Base-by-base conservation (phyloP, 1,284 basidiomycete genomes). In the Ceratobasidium theobromae region DNA sequence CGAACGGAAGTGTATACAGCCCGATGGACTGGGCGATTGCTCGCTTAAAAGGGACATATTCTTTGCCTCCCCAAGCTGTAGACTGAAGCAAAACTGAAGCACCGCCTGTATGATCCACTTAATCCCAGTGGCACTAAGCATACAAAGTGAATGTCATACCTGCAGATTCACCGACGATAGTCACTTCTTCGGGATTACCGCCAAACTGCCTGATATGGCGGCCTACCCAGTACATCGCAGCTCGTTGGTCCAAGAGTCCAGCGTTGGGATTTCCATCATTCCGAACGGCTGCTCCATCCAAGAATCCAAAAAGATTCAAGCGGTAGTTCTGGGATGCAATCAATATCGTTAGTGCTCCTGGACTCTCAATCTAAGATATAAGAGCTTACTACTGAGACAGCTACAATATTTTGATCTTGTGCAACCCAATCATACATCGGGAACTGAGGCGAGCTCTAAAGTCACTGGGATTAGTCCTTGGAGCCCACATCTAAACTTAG, bases 181-280 rank as follows among this genome's bases (percentile, higher is more conserved):
- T 45, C 6, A 64, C 60, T 16, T 74, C 72, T 52, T 67, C 46
- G n/a, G 65, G 52, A 58, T 76, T 70, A 4, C 74, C 75, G 12
- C 74, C 74, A 66, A 75, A 75, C 6, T 57, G 68, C 21, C 65
- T 62, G 33, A 76, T 73, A 40, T 75, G 72, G 18, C 69, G 27
- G 25, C 73, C 69, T 5, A 45, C 18, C 43, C 43, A 45, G 6
- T 11, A 45, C 18, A 45, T 5, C 18, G 43, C 43, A 9, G 79
- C 70, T 1, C 81, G 75, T 70, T 89, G 84, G 73, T 88, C 87
- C 33, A 77, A 75, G 70, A 88, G 82, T 0, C 86, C 86, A 8
- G 79, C 83, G 69, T 88, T 87, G 62, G 83, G 73, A 71, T 85
- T 53, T 23, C 55, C 68, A 48, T 78, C 72, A 0, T 71, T 69